Evolutionary conservation across 116 monocot genomes (phyloP), one percentile per base, ranked within the genome.

Genomic region (Iris pallida): DNA sequence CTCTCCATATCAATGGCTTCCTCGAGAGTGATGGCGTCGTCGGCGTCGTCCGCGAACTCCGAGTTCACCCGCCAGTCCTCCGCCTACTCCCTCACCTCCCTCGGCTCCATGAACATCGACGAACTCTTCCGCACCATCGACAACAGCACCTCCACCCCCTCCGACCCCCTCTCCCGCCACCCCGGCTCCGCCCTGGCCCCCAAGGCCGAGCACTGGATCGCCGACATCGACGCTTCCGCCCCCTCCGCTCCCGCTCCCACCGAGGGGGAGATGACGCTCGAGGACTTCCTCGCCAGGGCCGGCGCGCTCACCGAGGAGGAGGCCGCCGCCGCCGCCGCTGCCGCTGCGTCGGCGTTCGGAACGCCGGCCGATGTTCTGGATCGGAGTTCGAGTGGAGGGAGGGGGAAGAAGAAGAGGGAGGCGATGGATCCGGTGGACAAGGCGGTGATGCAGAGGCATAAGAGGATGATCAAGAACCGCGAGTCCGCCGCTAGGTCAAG

Each of bases 31-130:
- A 66, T 73, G 56, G 65, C 73, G 57, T n/a, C n/a, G n/a, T n/a
- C n/a, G n/a, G n/a, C n/a, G n/a, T 73, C 73, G 18, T 7, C 7
- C 40, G 58, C 55, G 20, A 58, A 64, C 43, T 73, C 73, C 15
- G 53, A 59, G 42, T 2, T 73, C 16, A 55, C 65, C 8, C 73
- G 66, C 14, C 73, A 73, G 48, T 66, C 73, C 55, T 66, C 73
- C 30, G 16, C 65, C 57, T 66, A 57, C 66, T 15, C 65, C 18
- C 55, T 57, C 14, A 46, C 64, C 16, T 56, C 73, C 19, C 62
- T 81, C 53, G 83, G 83, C 15, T 87, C 87, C 30, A 80, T 83
- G 83, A 83, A 70, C 68, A 74, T 87, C 80, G 87, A 83, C 14
- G 87, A 87, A 30, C 59, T 87, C 6, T 57, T 87, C 40, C 71